Base-by-base conservation (phyloP, 2,329 filamentous ascomycete species). In the Ceratocystis colombiana region DNA sequence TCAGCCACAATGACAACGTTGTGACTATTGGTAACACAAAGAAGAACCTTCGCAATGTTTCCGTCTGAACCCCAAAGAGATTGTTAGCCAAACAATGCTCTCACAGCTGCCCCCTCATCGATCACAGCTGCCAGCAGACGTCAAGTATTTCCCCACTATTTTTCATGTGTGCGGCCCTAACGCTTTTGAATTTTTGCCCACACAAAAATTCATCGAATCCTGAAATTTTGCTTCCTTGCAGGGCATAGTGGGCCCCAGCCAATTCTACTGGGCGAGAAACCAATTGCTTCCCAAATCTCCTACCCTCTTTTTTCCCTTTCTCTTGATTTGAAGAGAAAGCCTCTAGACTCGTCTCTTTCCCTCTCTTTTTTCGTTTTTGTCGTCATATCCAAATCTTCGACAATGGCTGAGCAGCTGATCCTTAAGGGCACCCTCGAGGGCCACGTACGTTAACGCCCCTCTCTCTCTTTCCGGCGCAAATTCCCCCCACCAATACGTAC, bases 341-440 rank as follows among this genome's bases (percentile, higher is more conserved):
- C 69, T 70, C 64, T 68, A 69, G 69, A 68, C 69, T 68, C 66
- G 64, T 66, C 46, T 61, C 61, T 66, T 68, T 68, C 62, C 67
- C 62, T 68, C 64, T 65, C 64, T 65, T 67, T 67, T 66, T 66
- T 62, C 64, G 61, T 66, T 62, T 62, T 57, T 62, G 45, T 66
- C 64, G 64, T 64, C 62, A 66, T 61, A 62, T 37, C 57, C 62
- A 68, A 41, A 68, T 64, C 53, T 63, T 57, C 59, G 61, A 68
- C 66, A 75, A 94, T 94, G 89, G 87, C 88, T 84, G 89, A 94
- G 85, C 88, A 93, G 85, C 84, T 94, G 79, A 90, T 95, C 83
- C 88, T 94, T 81, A 92, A 93, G 84, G 90, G 90, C 79, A 94
- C 89, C 84, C 89, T 96, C 80, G 90, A 94, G 88, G 93, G 93